phyloP scores from a whole-genome alignment of 768 basidiomycete species.

The Amanita molliuscula region DNA sequence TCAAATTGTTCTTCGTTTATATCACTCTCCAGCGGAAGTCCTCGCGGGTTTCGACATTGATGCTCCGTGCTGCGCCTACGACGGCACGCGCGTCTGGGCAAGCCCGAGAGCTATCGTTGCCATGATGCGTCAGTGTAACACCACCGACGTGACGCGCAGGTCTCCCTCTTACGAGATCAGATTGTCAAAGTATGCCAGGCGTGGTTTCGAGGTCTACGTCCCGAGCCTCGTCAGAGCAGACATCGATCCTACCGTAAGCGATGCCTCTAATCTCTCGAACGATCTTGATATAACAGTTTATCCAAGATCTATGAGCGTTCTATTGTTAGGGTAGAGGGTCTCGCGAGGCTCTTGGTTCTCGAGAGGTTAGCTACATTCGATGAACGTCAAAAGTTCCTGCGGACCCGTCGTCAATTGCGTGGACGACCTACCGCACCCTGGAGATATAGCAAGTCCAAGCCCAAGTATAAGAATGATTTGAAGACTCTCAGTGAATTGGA shows the following conservation, averaged over 20 bases:
- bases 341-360: constrained; percentile 51
- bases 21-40: constrained; percentile 53
- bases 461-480: constrained; percentile 43
- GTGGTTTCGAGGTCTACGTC: constrained; percentile 38
- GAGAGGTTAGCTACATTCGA: constrained; percentile 40
- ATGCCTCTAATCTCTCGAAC: not conserved
- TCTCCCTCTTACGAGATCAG: constrained; percentile 44
- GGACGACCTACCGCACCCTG: constrained; percentile 31
- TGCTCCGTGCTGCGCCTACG: constrained; percentile 48
- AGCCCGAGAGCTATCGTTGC: constrained; percentile 37
- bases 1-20: constrained; percentile 56
- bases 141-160: constrained; percentile 35
- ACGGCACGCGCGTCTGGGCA: constrained; percentile 33
- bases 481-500: constrained; percentile 32
- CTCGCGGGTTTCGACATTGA: constrained; percentile 63
- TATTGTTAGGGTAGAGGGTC: constrained; percentile 43
- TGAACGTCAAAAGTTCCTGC: constrained; percentile 34
- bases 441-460: constrained; percentile 21
- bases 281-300: not conserved
- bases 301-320: constrained; percentile 47
- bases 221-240: constrained; percentile 23
- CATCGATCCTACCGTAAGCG: constrained; percentile 47
- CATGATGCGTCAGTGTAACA: constrained; percentile 40
- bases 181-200: constrained; percentile 32
- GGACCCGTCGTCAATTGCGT: constrained; percentile 36